Evolutionary conservation across 176 grass and related monocot genomes (phyloP), one percentile per base, ranked within the genome.

Genomic region (Avena atlantica): DNA sequence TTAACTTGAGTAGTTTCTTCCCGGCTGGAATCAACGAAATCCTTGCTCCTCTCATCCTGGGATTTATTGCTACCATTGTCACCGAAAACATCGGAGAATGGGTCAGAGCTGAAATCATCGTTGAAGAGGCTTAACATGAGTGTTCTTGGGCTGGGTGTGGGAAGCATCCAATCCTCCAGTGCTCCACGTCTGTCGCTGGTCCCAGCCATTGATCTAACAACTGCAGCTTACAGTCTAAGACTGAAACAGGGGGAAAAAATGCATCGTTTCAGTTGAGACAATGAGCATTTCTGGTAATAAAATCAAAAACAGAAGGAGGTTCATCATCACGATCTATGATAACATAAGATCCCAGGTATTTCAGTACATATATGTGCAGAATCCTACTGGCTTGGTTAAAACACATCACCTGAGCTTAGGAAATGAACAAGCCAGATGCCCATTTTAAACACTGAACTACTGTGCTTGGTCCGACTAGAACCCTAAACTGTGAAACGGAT

Each of bases 151-250:
- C 76, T 95, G 24, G 88, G 92, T 78, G 88, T 91, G 15, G 90
- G 90, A 88, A 88, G 83, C 86, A 87, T 86, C 93, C 92, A 94
- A 73, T 98, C 92, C 27, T 90, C 90, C 71, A 89, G 83, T 67
- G 91, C 53, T 5, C 65, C 60, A 74, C 77, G 72, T 2, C 73
- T 76, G 24, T 80, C 85, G 67, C 74, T 60, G 5, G 86, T 72
- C 67, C 79, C 79, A 7, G 83, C 25, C 91, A 92, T 87, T 66
- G 34, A 29, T 37, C 78, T 47, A 45, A 73, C 1, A 69, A 76
- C 23, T 13, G 31, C 72, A 80, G 48, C 6, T 72, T 34, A 56
- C n/a, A 55, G 69, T 36, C 14, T 69, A 23, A 55, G 36, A 51
- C 82, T 68, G 44, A 78, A 64, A 87, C 24, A 64, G 20, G 51